Base-by-base conservation (phyloP, 768 basidiomycete species). In the Tephrocybe sp. region DNA sequence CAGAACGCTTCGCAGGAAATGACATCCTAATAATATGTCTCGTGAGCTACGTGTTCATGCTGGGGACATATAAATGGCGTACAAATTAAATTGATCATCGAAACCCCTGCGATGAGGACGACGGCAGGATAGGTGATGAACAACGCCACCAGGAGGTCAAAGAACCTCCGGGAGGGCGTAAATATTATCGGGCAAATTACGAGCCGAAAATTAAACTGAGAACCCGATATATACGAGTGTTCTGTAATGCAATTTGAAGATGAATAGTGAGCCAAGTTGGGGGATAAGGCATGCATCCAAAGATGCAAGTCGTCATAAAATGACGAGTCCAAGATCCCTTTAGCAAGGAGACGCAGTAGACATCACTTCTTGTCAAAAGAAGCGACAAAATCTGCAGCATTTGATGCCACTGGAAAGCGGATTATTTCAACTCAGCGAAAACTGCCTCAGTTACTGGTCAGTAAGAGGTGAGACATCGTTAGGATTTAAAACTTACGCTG, bases 401-500 rank as follows among this genome's bases (percentile, higher is more conserved):
- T 34, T 19, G 0, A 19, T 31, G 38, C 40, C 24, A 36, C 1
- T 4, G 16, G 7, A 7, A 43, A 43, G 34, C 37, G 42, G 31
- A 15, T 13, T 1, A 5, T 34, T 26, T 37, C 39, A 9, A 19
- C 36, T 48, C 40, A n/a, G 26, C 34, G 15, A n/a, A n/a, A 37
- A 34, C 12, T 16, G 18, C 18, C 36, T 37, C 8, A 5, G 9
- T 8, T 8, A n/a, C 21, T 5, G 12, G 36, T 37, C 16, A 37
- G 36, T 8, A 19, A 7, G 18, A 37, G 18, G 18, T 4, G 21
- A n/a, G 16, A 19, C 36, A 21, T n/a, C n/a, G n/a, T 37, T 19
- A 7, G 36, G 28, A 46, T 9, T 9, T 5, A 9, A 41, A 32
- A 47, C 53, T 11, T 37, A 57, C 47, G 35, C 45, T 18, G 43